Evolutionary conservation across 495 filamentous ascomycete species (phyloP), one percentile per base, ranked within the genome.

Genomic region (Pyrenula massariospora): DNA sequence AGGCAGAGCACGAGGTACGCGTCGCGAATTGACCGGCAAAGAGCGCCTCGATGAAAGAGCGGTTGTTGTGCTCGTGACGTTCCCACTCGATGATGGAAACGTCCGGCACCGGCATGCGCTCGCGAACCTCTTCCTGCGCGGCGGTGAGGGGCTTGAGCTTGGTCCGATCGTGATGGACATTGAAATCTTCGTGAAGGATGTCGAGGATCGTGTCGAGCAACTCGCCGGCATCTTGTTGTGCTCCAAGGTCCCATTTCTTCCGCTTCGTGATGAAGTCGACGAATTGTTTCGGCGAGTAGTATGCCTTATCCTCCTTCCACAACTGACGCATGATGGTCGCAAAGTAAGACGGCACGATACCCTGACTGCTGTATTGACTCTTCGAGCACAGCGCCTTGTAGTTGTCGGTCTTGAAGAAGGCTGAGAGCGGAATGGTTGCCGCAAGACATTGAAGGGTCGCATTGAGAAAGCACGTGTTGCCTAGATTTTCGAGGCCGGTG

Each of bases 401-500:
- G 57, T 77, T 64, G 48, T 76, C 77, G 22, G 73, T 71, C 31
- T 53, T 61, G 60, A 96, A 84, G 56, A 89, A 86, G 24, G 81
- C 73, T 24, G 82, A 78, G 57, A 99, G 76, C 21, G 82, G 80
- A 21, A 81, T 72, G 1, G 89, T 93, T 2, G 84, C 85, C 57
- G 86, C 84, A 55, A 97, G 70, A 57, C 84, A 86, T 66, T 99
- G 93, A 12, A 99, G 69, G 2, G 84, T 84, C 12, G 87, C 81
- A 71, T 96, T 96, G 80, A 91, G 89, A 65, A 93, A 99, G 68
- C 93, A 99, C 5, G 83, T 88, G 11, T 86, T 84, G 10, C 86
- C 83, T 22, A 87, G 84, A 62, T 95, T 96, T 48, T 80, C 66
- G 8, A 97, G 76, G 1, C 93, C 94, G 2, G 88, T 92, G 11